Conservation (phyloP, 1,284 basidiomycete species). For the Leccinum solheimii region DNA sequence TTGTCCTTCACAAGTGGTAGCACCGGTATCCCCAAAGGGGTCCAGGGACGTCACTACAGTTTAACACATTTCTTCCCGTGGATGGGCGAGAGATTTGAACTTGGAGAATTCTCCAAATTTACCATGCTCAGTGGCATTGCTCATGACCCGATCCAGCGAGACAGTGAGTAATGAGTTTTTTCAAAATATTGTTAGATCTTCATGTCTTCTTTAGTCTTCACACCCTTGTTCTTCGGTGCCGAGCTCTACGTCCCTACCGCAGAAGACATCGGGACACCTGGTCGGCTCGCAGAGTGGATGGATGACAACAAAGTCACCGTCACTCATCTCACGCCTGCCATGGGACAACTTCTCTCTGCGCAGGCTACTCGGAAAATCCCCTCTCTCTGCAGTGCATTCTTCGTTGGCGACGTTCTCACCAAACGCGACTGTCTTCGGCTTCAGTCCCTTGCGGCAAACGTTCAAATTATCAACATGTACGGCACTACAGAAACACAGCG, state of each 20-base stretch:
- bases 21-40: conserved; percentile 98
- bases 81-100: conserved; percentile 91
- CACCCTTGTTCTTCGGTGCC: conserved; percentile 97
- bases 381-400: conserved; percentile 89
- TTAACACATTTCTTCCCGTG: conserved; percentile 99
- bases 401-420: conserved; percentile 98
- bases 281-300: conserved; percentile 99
- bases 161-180: conserved; percentile 67
- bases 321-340: conserved; percentile 97
- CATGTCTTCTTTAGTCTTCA: conserved; percentile 73
- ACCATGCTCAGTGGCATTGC: conserved; percentile 99
- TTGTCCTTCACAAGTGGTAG: conserved; percentile 97
- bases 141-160: conserved; percentile 98
- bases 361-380: conserved; percentile 92
- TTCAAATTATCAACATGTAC: conserved; percentile 99
- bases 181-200: conserved; percentile 5
- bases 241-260: conserved; percentile 95
- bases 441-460: conserved; percentile 91
- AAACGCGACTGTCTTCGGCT: conserved; percentile 97
- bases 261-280: conserved; percentile 97
- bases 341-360: conserved; percentile 98
- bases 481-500: conserved; percentile 99
- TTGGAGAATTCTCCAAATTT: conserved; percentile 80
- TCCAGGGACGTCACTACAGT: conserved; percentile 92
- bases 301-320: conserved; percentile 86